These are phyloP conservation scores for Colletotrichum chlorophyti DNA, from an alignment of 2,329 filamentous ascomycete species.

Conservation along the genomic window DNA sequence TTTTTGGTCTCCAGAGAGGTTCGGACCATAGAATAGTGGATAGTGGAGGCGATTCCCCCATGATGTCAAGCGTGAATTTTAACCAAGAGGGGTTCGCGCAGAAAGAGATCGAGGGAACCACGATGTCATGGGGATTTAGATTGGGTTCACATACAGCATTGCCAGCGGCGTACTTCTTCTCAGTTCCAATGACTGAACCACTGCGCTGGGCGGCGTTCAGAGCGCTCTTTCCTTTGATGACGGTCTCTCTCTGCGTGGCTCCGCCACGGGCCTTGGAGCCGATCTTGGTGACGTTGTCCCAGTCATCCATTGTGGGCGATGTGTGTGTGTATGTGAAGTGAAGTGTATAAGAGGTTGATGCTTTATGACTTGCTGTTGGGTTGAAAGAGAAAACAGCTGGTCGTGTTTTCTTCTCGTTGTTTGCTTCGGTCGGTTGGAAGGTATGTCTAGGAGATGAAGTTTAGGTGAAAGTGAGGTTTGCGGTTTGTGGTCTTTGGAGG, in stretches of 20 bases:
- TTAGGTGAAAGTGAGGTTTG: constrained; percentile 23
- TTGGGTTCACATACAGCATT: constrained; percentile 81
- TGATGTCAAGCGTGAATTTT: constrained; percentile 19
- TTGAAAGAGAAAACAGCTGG: not conserved
- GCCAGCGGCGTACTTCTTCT: constrained; percentile 86
- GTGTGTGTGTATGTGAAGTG: constrained; percentile 28
- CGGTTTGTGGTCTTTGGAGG: not conserved
- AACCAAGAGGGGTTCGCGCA: not conserved
- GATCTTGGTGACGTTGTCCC: constrained; percentile 91
- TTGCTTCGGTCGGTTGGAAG: constrained; percentile 32
- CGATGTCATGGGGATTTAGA: no score
- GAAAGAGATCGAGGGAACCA: not conserved
- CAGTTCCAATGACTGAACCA: constrained; percentile 79
- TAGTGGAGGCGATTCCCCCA: constrained; percentile 15
- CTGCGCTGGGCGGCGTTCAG: constrained; percentile 89
- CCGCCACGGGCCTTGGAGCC: constrained; percentile 82
- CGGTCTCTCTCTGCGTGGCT: constrained; percentile 76
- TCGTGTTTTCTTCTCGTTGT: constrained; percentile 26
- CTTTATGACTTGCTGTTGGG: no score
- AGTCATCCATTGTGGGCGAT: constrained; percentile 74
- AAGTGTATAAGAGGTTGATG: not conserved
- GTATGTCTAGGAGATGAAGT: no score
- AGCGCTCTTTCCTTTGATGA: constrained; percentile 81
- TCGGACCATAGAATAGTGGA: constrained; percentile 23
- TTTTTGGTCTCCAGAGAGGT: no score